Evolutionary conservation across 2,329 filamentous ascomycete species (phyloP).

Genomic region (Epichloe gansuensis): DNA sequence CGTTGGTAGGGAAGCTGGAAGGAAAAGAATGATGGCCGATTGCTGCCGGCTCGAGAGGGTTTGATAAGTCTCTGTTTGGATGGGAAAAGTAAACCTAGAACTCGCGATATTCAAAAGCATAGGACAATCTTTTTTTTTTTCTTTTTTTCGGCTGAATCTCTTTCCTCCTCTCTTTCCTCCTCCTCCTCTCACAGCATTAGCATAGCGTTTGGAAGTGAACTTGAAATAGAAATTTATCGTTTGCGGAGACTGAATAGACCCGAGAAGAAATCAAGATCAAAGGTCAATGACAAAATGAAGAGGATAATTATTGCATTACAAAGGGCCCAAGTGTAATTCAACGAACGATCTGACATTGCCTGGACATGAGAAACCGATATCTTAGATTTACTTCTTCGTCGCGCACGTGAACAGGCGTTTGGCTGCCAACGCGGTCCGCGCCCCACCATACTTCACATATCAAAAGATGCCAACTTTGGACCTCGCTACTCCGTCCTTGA

Average conservation of each 20-base stretch:
- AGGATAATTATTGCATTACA: no score
- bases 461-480: not conserved
- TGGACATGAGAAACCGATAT: no score
- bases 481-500: not conserved
- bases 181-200: not conserved
- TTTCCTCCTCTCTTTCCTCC: no score
- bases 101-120: no score
- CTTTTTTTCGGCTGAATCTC: no score
- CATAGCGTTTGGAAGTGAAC: not conserved
- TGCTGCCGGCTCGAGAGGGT: conserved; percentile 18
- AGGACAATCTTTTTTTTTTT: no score
- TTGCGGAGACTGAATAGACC: not conserved
- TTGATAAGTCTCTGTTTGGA: conserved; percentile 7
- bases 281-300: no score
- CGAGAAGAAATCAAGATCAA: no score
- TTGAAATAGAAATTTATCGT: not conserved
- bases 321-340: no score
- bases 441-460: conserved; percentile 5
- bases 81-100: not conserved
- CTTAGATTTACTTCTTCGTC: not conserved
- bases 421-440: conserved; percentile 3
- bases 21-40: conserved; percentile 20
- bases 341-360: no score
- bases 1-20: conserved; percentile 17
- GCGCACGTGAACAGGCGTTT: conserved; percentile 15